phyloP scores from a whole-genome alignment of 2,329 filamentous ascomycete genomes.

The Diaporthe eres region DNA sequence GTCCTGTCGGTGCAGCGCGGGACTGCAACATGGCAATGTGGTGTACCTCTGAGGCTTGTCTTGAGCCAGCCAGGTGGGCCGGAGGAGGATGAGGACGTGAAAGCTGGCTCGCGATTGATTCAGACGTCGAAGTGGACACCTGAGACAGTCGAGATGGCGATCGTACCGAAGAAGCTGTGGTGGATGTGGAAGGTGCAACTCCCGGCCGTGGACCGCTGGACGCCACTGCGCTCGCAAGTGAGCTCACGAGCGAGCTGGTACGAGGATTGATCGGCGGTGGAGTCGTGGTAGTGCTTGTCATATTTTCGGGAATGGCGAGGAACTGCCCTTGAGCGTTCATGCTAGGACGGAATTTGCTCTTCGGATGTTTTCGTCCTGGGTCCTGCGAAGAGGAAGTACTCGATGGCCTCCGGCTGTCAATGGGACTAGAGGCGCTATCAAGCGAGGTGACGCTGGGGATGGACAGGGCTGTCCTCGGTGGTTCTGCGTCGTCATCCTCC shows the following conservation, averaged over 20 bases:
- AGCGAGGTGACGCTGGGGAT: conserved; percentile 49
- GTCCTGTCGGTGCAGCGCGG: conserved; percentile 26
- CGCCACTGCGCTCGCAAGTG: conserved; percentile 41
- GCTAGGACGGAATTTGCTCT: conserved; percentile 51
- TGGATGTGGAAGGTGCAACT: conserved; percentile 52
- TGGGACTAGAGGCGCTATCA: conserved; percentile 42
- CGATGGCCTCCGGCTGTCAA: conserved; percentile 39
- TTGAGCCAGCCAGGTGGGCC: neutral
- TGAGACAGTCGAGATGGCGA: conserved; percentile 47
- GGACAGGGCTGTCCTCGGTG: conserved; percentile 52
- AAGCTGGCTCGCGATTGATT: conserved; percentile 35
- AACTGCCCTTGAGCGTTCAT: conserved; percentile 58
- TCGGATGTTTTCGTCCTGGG: conserved; percentile 34
- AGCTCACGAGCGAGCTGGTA: conserved; percentile 49
- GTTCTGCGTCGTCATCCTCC: conserved; percentile 59
- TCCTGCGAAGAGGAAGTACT: conserved; percentile 38
- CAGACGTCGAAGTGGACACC: conserved; percentile 44
- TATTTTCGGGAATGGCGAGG: conserved; percentile 56
- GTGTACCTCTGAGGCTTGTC: conserved; percentile 30
- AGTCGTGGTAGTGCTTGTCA: conserved; percentile 43
- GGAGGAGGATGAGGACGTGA: conserved; percentile 36
- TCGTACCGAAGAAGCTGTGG: conserved; percentile 54
- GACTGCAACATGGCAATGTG: conserved; percentile 41
- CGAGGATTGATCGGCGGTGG: conserved; percentile 46
- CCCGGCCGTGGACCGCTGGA: conserved; percentile 48